phyloP scores from a whole-genome alignment of 169 alveolate genomes.

The Perkinsus olseni region DNA sequence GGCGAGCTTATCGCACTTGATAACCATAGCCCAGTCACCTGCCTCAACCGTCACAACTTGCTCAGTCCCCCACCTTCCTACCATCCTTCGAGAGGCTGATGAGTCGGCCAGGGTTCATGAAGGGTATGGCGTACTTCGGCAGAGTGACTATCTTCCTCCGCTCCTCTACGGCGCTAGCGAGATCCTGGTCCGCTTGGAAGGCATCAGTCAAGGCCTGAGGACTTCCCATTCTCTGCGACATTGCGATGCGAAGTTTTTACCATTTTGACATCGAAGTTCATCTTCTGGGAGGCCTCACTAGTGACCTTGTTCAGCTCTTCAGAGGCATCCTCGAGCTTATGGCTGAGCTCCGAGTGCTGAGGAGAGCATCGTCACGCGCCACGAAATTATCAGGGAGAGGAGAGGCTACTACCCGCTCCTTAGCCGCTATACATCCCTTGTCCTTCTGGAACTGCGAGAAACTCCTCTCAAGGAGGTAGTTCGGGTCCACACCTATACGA shows the following conservation, averaged over 20 bases:
- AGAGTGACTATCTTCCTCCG: conserved; percentile 39
- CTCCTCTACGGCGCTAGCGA: conserved; percentile 40
- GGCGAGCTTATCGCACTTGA: not conserved
- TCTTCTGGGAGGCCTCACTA: conserved; percentile 43
- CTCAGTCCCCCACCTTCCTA: not conserved
- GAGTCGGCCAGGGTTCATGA: conserved; percentile 29
- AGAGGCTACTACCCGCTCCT: conserved; percentile 40
- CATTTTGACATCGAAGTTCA: conserved; percentile 39
- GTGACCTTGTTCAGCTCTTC: conserved; percentile 28
- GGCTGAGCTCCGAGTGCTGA: not conserved
- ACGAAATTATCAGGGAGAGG: not conserved
- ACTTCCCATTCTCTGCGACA: not conserved
- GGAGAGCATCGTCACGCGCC: not conserved
- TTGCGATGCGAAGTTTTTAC: conserved; percentile 23
- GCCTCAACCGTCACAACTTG: not conserved
- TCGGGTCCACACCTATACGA: conserved; percentile 64
- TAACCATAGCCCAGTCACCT: conserved; percentile 1
- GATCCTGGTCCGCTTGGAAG: not conserved
- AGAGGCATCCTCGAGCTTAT: not conserved
- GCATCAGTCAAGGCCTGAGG: not conserved
- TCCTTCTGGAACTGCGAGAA: conserved; percentile 91
- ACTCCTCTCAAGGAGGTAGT: conserved; percentile 86
- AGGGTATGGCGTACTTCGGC: conserved; percentile 27
- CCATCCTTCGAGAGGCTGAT: conserved; percentile 2
- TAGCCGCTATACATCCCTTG: conserved; percentile 62